These are phyloP conservation scores for Carex kokanica DNA, from an alignment of 176 grass and related monocot genomes.

Conservation along the genomic window DNA sequence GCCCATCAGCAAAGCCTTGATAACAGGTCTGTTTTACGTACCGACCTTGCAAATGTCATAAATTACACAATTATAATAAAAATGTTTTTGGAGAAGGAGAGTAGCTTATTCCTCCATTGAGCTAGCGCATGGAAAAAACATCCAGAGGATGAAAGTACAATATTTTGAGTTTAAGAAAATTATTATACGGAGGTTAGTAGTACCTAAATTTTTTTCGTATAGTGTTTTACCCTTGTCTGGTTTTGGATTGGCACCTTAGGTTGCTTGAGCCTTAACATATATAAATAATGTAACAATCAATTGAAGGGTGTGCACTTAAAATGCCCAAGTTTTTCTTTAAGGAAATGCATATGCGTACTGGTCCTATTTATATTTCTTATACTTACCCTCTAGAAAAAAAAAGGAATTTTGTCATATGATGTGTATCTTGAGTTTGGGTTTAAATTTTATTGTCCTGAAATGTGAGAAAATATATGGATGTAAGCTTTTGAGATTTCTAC, in stretches of 20 bases:
- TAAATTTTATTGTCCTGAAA: background rate
- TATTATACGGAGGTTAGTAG: background rate
- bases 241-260: background rate
- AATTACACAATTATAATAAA: background rate
- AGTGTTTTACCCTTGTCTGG: background rate
- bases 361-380: background rate
- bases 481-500: background rate
- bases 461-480: background rate
- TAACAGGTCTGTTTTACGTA: slow-evolving; percentile 41
- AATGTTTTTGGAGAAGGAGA: background rate
- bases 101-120: background rate
- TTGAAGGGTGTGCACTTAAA: background rate
- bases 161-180: background rate
- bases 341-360: background rate
- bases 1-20: slow-evolving; percentile 52
- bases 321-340: background rate
- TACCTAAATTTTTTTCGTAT: background rate
- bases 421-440: background rate
- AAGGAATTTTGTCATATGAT: background rate
- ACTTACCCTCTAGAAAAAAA: background rate
- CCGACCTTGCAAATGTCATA: background rate
- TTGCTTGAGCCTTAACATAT: background rate
- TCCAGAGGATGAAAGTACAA: background rate
- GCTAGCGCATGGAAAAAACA: background rate
- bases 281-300: background rate